These are phyloP conservation scores for Vitellaria paradoxa DNA, from an alignment of 179 eudicot genomes.

Conservation along the genomic window DNA sequence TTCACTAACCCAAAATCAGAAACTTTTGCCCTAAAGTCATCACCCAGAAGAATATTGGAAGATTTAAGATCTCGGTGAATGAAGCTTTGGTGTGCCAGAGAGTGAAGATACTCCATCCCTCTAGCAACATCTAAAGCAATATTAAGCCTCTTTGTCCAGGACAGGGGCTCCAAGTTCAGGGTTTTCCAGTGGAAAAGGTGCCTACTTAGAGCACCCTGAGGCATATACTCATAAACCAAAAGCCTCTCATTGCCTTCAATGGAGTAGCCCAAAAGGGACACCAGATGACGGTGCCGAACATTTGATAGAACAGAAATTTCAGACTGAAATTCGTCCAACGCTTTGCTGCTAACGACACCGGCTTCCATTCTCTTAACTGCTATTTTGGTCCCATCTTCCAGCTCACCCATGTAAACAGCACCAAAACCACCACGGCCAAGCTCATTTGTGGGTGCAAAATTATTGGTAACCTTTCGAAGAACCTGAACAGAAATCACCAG, in stretches of 20 bases:
- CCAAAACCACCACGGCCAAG: slow-evolving; percentile 71
- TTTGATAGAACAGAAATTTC: slow-evolving; percentile 54
- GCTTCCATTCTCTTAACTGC: slow-evolving; percentile 69
- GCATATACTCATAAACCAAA: slow-evolving; percentile 54
- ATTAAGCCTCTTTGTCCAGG: slow-evolving; percentile 48
- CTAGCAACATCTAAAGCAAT: slow-evolving; percentile 62
- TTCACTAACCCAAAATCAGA: slow-evolving; percentile 55
- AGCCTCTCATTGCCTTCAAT: slow-evolving; percentile 48
- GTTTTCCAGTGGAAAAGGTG: slow-evolving; percentile 52
- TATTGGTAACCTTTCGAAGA: slow-evolving; percentile 46
- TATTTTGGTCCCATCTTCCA: slow-evolving; percentile 50
- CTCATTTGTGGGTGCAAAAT: slow-evolving; percentile 43
- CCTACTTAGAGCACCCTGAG: slow-evolving; percentile 50
- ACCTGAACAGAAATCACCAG: slow-evolving; percentile 45
- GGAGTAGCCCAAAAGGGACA: slow-evolving; percentile 48
- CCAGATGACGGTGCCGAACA: slow-evolving; percentile 55
- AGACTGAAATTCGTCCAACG: slow-evolving; percentile 50
- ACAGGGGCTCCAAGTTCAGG: slow-evolving; percentile 37
- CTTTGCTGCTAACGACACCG: slow-evolving; percentile 41
- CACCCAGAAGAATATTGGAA: slow-evolving; percentile 46
- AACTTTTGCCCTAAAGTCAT: slow-evolving; percentile 48
- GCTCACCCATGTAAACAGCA: slow-evolving; percentile 48
- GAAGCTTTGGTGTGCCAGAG: slow-evolving; percentile 49
- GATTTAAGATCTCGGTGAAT: slow-evolving; percentile 55
- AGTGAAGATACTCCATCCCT: slow-evolving; percentile 63